Evolutionary conservation across 2,329 filamentous ascomycete species (phyloP).

Genomic region (Lasiodiplodia hormozganensis): DNA sequence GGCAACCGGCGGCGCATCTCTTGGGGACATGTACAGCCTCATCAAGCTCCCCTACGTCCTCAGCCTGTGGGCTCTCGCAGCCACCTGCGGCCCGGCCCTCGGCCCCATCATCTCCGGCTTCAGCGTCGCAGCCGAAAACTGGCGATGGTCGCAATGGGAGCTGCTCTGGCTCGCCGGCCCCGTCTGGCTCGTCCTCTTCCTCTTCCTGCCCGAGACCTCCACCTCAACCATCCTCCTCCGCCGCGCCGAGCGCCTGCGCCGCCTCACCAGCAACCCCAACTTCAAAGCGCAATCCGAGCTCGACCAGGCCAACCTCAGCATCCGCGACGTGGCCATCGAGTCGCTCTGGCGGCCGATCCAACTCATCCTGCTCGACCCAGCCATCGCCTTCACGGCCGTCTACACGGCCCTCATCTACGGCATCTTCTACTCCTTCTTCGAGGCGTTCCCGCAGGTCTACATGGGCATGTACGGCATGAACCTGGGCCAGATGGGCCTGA

Average conservation of each 20-base stretch:
- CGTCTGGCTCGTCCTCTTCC: conserved; percentile 35
- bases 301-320: conserved; percentile 61
- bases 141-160: conserved; percentile 40
- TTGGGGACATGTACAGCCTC: conserved; percentile 49
- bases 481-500: conserved; percentile 42
- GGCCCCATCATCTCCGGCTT: conserved; percentile 39
- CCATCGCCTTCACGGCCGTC: conserved; percentile 35
- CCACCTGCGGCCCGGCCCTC: conserved; percentile 44
- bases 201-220: conserved; percentile 38
- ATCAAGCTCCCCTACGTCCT: conserved; percentile 54
- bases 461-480: conserved; percentile 49
- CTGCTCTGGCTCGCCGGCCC: conserved; percentile 37
- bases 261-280: conserved; percentile 60
- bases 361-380: conserved; percentile 50
- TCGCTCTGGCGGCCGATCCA: conserved; percentile 50
- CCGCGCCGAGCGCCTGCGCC: conserved; percentile 42
- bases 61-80: conserved; percentile 53
- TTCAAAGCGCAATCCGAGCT: conserved; percentile 70
- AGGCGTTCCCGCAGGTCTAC: conserved; percentile 51
- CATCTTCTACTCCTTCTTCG: conserved; percentile 36
- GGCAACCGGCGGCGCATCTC: conserved; percentile 46
- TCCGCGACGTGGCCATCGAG: conserved; percentile 51
- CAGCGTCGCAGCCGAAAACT: conserved; percentile 33
- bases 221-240: conserved; percentile 36
- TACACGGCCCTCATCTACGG: conserved; percentile 35